Base-by-base conservation (phyloP, 2,329 filamentous ascomycete genomes). In the Neofusicoccum sp. region DNA sequence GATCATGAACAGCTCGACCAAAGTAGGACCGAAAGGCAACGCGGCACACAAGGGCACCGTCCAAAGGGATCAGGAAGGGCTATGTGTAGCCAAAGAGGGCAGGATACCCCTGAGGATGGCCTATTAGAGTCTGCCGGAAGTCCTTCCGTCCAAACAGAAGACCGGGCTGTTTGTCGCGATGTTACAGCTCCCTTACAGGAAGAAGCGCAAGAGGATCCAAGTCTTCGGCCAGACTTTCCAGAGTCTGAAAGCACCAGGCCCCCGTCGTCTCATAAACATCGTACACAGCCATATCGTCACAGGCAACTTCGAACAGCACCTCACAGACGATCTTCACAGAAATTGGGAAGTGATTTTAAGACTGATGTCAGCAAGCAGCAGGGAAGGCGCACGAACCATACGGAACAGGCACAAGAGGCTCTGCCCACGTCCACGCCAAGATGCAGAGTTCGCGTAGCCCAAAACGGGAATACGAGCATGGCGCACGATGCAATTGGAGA, bases 401-500 rank as follows among this genome's bases (percentile, higher is more conserved):
- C 31, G 28, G 14, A 28, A 47, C 45, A 44, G 31, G 31, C 11
- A 14, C 34, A n/a, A 3, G 14, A 29, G 16, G 9, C 29, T 16
- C 54, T 22, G 39, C 37, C 8, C 33, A 29, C 52, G 34, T 41
- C 39, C 9, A 8, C 28, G 14, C 29, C 9, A 47, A 5, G 31
- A 7, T n/a, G n/a, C 9, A 16, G 22, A 11, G 16, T 28, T 31
- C 12, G 16, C 16, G 31, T 3, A 36, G 31, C 6, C 39, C 54
- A 45, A 2, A 58, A 36, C 7, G 31, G 54, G 41, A 45, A 58
- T 58, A 41, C 34, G 16, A 14, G 28, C 39, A 58, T 28, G 31
- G 31, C 31, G 41, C 54, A 58, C 45, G 54, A 45, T 58, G 54
- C 52, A 56, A 56, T 56, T 56, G 52, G 44, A 14, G 52, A 16